phyloP scores from a whole-genome alignment of 331 rosid genomes.

The Saraca asoca region DNA sequence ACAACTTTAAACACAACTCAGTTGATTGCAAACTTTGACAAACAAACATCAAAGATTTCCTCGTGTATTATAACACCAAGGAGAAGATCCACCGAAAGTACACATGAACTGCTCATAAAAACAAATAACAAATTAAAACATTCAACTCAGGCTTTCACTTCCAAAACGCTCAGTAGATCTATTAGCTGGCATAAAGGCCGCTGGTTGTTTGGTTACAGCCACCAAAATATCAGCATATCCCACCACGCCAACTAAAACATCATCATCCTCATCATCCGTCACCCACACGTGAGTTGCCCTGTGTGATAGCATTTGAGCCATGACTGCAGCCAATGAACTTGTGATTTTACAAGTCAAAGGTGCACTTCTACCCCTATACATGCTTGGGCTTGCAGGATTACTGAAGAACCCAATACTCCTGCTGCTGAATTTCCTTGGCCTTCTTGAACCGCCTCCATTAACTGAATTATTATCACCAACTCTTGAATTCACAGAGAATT shows the following conservation, averaged over 20 bases:
- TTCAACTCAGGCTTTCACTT: conserved; percentile 60
- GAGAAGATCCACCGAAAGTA: conserved; percentile 17
- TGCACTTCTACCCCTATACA: conserved; percentile 93
- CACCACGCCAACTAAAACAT: conserved; percentile 82
- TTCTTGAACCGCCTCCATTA: conserved; percentile 51
- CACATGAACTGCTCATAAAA: background rate
- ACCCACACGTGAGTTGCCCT: conserved; percentile 97
- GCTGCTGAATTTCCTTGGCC: conserved; percentile 72
- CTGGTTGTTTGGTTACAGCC: conserved; percentile 82
- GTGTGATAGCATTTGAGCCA: conserved; percentile 99
- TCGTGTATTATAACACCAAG: too few relatives aligned
- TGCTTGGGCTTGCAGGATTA: conserved; percentile 62
- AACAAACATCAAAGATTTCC: too few relatives aligned
- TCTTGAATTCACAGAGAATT: conserved; percentile 39
- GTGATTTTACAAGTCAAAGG: conserved; percentile 86
- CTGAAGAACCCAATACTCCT: conserved; percentile 75
- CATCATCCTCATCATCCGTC: conserved; percentile 72
- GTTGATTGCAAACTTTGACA: too few relatives aligned
- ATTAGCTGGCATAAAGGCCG: conserved; percentile 43
- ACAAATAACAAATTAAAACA: background rate
- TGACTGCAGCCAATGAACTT: conserved; percentile 90
- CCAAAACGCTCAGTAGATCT: conserved; percentile 52
- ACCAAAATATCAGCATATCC: conserved; percentile 80
- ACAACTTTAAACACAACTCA: too few relatives aligned
- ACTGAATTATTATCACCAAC: conserved; percentile 38